Evolutionary conservation across 345 rosid species (phyloP), one percentile per base, ranked within the genome.

Genomic region (Abelmoschus esculentus): DNA sequence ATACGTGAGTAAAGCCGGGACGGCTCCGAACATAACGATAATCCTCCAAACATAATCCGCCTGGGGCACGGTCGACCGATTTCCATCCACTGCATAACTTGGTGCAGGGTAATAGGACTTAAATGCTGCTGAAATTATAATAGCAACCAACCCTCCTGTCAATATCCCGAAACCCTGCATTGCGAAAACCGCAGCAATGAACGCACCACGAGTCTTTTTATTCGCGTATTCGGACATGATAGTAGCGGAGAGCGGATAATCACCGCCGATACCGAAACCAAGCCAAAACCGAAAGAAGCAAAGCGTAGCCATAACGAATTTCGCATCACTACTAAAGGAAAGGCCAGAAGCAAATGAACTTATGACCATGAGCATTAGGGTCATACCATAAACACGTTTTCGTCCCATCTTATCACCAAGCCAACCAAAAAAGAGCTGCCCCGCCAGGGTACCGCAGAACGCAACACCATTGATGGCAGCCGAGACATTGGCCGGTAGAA

Each of bases 391-490:
- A 0, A 78, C 84, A 22, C 52, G 73, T 57, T 75, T 78, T 50
- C 84, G 50, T 29, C 81, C 81, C 75, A 81, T 34, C 29, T 75
- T 81, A 59, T 81, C 84, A 0, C 84, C 84, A 5, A 75, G 84
- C 81, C 79, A 81, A 7, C 84, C 84, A 26, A 81, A 81, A 69
- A 78, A 78, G 53, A 81, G 79, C 61, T 78, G 84, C 42, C 84
- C 84, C 1, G 81, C 19, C 0, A 81, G 75, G 26, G 84, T 78
- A 26, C 81, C 81, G 5, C 77, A 62, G 69, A 81, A 71, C 0
- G 81, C 84, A 3, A 81, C 84, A 44, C 80, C 81, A 71, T 70
- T 78, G 15, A 81, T 75, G 17, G 79, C 79, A 1, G 81, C 73
- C 0, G 73, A 15, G 5, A 78, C 77, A 44, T 70, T 73, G 18